Base-by-base conservation (phyloP, 1,139 yeast genomes). In the Suhomyces bribrorum region DNA sequence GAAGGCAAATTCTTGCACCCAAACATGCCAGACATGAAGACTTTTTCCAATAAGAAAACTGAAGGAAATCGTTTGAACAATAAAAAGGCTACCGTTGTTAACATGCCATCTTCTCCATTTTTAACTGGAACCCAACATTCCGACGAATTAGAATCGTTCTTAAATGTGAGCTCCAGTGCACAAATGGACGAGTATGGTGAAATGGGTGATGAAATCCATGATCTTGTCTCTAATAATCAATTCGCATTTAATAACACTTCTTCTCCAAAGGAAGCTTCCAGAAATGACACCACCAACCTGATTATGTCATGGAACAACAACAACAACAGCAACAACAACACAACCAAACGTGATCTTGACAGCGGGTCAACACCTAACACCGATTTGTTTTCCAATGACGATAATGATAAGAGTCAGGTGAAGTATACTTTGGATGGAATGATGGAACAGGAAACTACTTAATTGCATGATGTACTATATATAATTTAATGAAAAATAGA, bases 71-170 rank as follows among this genome's bases (percentile, higher is more conserved):
- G 52, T 27, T 46, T 57, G 32, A 49, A 55, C 34, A 53, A 49
- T 32, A 53, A 52, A 37, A 58, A 54, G 35, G 55, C 54, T 8
- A 45, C 54, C 6, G 62, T 56, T 15, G 58, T 54, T 5, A 66
- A 69, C 44, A 70, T 71, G 73, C 75, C 77, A 2, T 69, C 75
- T 2, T 69, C 75, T 7, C 76, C 76, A 11, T 48, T 58, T 18
- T 47, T 59, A 26, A 44, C 49, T 1, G 32, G 52, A 5, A 50
- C 51, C 20, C 50, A 42, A 12, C 39, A 45, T 13, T 41, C 52
- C 4, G 57, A 53, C 16, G 56, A 50, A 22, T 40, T 54, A 36
- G 53, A 49, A 11, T 40, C 52, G 2, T 51, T 49, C 42, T 42
- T 53, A 38, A 46, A 42, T 15, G 46, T 50, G 23, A 51, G 45